Base-by-base conservation (phyloP, 768 basidiomycete species). In the Leccinum broughii region DNA sequence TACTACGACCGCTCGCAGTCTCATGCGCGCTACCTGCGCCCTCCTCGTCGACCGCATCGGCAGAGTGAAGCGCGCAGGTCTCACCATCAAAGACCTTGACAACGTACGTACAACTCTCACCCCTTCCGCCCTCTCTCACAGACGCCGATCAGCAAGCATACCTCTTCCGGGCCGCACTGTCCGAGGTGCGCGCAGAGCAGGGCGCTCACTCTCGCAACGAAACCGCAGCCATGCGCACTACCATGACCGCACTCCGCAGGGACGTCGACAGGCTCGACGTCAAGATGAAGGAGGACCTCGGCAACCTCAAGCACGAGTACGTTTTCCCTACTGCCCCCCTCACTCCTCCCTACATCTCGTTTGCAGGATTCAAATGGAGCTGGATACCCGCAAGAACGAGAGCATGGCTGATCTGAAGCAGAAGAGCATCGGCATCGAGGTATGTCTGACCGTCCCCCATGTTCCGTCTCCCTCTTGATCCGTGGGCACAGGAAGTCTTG, bases 251-350 rank as follows among this genome's bases (percentile, higher is more conserved):
- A 4, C 80, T 96, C 17, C 83, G 94, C 60, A 79, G 93, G 62
- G 97, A 98, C 49, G 87, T 94, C 14, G 96, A 99, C 68, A 76
- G 81, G 3, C 74, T 98, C 51, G 86, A 89, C 66, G 87, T 89
- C 46, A 95, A 92, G 77, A 90, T 99, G 86, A 96, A 95, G 76
- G 94, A 97, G 73, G 93, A 95, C 63, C 77, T 98, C 24, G 86
- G 83, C 15, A 89, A 84, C 50, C 79, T 99, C 66, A 94, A 92
- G 75, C 95, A 98, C 69, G 95, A 98, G 95, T 96, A 65, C 57
- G 89, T 84, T 51, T 48, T 41, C 34, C 24, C 24, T 28, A 9
- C 49, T 4, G 4, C 52, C 20, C 3, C 35, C 46, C 37, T 32
- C 39, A n/a, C 37, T 24, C n/a, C 7, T 54, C 17, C n/a, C 34